Percentiles rank a stretch among this genome's conserved stretches.
Conservation (phyloP, 225 moss, liverwort and hornwort species). For the Antitrichia curtipendula region DNA sequence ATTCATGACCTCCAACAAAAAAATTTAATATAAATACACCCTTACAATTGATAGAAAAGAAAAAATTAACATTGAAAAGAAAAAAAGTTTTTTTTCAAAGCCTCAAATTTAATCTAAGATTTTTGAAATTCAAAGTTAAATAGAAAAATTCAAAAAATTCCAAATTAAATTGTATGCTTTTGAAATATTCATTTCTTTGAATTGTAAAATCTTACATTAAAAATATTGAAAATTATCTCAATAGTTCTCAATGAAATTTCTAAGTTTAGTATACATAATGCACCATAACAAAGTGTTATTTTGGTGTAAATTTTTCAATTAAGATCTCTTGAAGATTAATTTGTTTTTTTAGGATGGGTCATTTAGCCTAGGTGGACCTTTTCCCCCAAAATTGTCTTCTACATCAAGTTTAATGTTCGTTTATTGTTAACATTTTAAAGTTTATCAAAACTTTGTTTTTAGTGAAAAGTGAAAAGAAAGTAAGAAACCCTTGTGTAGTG, state of each 20-base stretch:
- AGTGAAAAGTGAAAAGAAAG: neutral
- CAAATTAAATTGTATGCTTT: neutral
- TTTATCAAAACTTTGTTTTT: fast-evolving
- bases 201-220: neutral
- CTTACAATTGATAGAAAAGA: neutral
- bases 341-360: fast-evolving
- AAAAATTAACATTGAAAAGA: neutral
- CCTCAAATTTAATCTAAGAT: neutral
- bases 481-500: too few species aligned
- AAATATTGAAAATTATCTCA: neutral
- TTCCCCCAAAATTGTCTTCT: fast-evolving
- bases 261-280: neutral
- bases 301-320: neutral
- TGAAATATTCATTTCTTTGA: neutral
- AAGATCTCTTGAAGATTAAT: neutral
- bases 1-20: neutral
- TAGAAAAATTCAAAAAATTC: neutral
- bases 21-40: neutral
- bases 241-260: neutral
- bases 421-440: neutral
- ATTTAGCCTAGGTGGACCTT: too few species aligned
- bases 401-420: neutral
- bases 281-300: neutral
- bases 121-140: neutral
- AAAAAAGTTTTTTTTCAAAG: neutral